Conservation (phyloP, 1,139 yeast species). For the Magnusiomyces sp. region DNA sequence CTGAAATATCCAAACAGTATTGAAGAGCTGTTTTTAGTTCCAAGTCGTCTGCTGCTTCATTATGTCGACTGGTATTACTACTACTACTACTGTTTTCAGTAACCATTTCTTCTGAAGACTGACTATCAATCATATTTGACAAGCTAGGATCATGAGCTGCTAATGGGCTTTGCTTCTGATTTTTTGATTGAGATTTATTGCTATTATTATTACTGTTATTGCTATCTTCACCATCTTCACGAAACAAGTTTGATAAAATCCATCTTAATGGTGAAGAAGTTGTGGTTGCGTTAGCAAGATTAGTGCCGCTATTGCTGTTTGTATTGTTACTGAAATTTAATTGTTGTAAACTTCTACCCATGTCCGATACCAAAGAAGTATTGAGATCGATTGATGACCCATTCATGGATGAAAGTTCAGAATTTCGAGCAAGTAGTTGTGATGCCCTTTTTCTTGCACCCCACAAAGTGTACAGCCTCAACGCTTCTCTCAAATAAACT, state of each 20-base stretch:
- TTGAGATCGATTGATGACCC: too few species aligned
- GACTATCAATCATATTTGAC: too few species aligned
- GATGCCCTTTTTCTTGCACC: slow-evolving; percentile 28
- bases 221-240: slow-evolving; percentile 18
- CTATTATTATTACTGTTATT: slow-evolving; percentile 5
- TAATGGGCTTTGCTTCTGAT: neutral
- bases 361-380: too few species aligned
- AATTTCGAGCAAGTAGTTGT: slow-evolving; percentile 20
- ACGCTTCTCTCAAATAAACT: slow-evolving; percentile 26
- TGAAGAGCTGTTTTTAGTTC: slow-evolving; percentile 29
- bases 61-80: neutral
- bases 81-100: too few species aligned
- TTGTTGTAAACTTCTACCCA: too few species aligned
- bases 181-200: slow-evolving; percentile 1
- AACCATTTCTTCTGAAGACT: too few species aligned
- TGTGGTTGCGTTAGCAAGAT: neutral
- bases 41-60: slow-evolving; percentile 1
- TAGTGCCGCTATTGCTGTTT: too few species aligned
- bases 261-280: slow-evolving; percentile 24
- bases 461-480: slow-evolving; percentile 29
- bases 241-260: slow-evolving; percentile 25
- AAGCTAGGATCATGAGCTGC: neutral
- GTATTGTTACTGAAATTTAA: too few species aligned
- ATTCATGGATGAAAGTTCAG: slow-evolving; percentile 16
- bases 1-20: slow-evolving; percentile 45